These are phyloP conservation scores for Mycena sanguinolenta DNA, from an alignment of 768 basidiomycete genomes.

Conservation along the genomic window DNA sequence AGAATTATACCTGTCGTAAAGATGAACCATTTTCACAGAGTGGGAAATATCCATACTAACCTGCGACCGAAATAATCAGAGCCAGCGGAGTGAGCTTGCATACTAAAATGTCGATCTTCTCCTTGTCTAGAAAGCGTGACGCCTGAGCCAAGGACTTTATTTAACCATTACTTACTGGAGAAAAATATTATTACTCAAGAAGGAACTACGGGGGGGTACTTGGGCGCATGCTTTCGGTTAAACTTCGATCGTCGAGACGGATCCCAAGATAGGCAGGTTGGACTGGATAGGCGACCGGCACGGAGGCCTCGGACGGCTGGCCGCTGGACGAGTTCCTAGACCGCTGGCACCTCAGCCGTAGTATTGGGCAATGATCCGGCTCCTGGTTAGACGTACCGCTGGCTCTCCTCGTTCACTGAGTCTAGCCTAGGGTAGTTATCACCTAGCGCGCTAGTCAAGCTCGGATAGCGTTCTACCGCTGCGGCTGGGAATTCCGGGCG, in stretches of 20 bases:
- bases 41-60: slow-evolving; percentile 4
- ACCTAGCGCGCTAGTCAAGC: slow-evolving; percentile 17
- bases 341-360: not conserved
- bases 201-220: too few relatives aligned
- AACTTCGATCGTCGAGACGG: not conserved
- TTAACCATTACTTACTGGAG: not conserved
- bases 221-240: not conserved
- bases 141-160: too few relatives aligned
- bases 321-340: not conserved
- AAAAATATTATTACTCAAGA: not conserved
- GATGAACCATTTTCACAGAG: not conserved
- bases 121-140: not conserved
- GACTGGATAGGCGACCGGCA: not conserved
- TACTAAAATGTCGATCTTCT: not conserved
- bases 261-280: not conserved
- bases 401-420: not conserved
- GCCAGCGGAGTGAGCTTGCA: not conserved
- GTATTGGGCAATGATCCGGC: not conserved
- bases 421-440: slow-evolving; percentile 13
- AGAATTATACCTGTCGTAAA: too few relatives aligned
- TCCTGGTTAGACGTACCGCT: not conserved
- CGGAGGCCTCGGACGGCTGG: not conserved
- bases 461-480: slow-evolving; percentile 14
- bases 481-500: slow-evolving; percentile 9
- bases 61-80: slow-evolving; percentile 1